These are phyloP conservation scores for Aegilops tauschii DNA, from an alignment of 176 grass and related monocot genomes.

Conservation along the genomic window DNA sequence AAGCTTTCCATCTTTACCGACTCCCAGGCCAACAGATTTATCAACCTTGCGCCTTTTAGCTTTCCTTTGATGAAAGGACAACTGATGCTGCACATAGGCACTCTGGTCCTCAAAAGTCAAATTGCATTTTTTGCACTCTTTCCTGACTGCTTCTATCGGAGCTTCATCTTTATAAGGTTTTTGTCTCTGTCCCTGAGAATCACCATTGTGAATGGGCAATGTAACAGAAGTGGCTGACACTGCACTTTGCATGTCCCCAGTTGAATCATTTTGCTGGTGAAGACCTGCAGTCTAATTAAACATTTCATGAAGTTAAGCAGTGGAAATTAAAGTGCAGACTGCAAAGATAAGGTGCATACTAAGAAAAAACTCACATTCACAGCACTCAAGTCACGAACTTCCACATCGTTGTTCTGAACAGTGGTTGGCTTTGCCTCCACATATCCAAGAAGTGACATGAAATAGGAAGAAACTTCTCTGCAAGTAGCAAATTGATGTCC, in stretches of 20 bases:
- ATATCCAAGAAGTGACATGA: constrained; percentile 81
- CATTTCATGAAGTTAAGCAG: constrained; percentile 5
- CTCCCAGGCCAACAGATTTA: constrained; percentile 31
- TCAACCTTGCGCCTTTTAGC: constrained; percentile 67
- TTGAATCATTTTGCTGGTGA: constrained; percentile 40
- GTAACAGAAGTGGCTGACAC: constrained; percentile 26
- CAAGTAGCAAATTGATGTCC: constrained; percentile 89
- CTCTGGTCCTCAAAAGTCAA: constrained; percentile 62
- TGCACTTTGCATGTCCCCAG: constrained; percentile 39
- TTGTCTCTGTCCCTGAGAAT: constrained; percentile 35
- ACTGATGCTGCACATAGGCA: constrained; percentile 70
- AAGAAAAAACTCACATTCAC: constrained; percentile 32
- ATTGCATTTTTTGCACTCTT: constrained; percentile 65
- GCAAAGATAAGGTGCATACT: constrained; percentile 13
- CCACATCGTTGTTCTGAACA: constrained; percentile 33
- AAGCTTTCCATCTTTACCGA: constrained; percentile 56
- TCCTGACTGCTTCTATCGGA: constrained; percentile 22
- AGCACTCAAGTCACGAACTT: constrained; percentile 27
- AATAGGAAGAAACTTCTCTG: constrained; percentile 84
- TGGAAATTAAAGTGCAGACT: not conserved
- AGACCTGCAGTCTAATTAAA: constrained; percentile 49
- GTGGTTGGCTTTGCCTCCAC: constrained; percentile 29
- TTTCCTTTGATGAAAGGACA: constrained; percentile 75
- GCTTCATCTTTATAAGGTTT: constrained; percentile 41
- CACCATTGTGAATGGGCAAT: constrained; percentile 15